Conservation (phyloP, 768 basidiomycete genomes). For the Suillus cothurnatus region DNA sequence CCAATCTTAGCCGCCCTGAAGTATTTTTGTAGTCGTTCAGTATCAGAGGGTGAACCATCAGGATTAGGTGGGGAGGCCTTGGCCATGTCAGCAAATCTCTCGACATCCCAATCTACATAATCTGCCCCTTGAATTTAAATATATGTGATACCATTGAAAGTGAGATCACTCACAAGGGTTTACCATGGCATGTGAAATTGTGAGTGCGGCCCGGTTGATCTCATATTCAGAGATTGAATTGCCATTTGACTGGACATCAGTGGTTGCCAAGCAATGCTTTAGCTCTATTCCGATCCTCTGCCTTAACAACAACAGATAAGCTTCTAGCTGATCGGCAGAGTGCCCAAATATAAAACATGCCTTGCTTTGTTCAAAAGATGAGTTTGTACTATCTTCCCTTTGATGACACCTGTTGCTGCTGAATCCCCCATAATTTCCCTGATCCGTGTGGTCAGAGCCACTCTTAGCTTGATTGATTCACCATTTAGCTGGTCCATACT, state of each 20-base stretch:
- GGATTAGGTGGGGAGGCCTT: neutral
- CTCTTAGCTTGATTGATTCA: neutral
- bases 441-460: neutral
- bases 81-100: neutral
- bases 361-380: neutral
- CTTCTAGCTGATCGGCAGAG: neutral
- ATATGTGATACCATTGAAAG: neutral
- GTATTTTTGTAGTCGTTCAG: neutral
- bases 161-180: neutral
- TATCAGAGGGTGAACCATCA: neutral
- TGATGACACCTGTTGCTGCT: neutral
- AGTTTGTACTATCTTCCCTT: neutral
- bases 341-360: neutral
- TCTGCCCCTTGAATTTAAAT: neutral
- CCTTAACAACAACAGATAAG: neutral
- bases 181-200: neutral
- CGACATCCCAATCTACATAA: neutral
- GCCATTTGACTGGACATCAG: neutral
- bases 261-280: neutral
- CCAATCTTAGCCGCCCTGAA: neutral
- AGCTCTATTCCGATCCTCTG: neutral
- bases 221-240: neutral
- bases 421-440: neutral
- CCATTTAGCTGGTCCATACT: neutral
- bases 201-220: neutral